Conservation (phyloP, 2,329 filamentous ascomycete genomes). For the Apiospora hydei region DNA sequence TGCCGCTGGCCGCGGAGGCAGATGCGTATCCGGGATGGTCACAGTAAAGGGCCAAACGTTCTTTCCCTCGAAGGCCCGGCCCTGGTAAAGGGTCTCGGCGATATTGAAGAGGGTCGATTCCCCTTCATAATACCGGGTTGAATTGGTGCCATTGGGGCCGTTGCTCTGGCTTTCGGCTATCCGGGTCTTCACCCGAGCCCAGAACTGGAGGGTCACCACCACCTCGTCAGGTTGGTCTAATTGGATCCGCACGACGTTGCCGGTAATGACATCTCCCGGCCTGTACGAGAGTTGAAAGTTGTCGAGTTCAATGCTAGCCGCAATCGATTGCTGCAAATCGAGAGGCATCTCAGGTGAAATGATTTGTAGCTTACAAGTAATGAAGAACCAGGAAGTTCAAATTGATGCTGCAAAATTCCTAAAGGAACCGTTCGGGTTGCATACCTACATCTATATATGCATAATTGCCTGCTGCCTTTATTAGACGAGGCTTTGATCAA, state of each 20-base stretch:
- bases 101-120: constrained; percentile 31
- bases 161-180: not conserved
- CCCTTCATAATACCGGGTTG: constrained; percentile 18
- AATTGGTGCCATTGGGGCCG: not conserved
- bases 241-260: constrained; percentile 24
- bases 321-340: constrained; percentile 23
- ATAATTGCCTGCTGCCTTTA: not conserved
- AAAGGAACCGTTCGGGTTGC: not conserved
- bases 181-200: constrained; percentile 15
- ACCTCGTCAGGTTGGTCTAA: constrained; percentile 13
- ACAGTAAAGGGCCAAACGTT: constrained; percentile 41
- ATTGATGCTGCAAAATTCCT: not conserved
- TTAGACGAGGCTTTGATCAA: constrained; percentile 1
- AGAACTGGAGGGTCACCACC: constrained; percentile 20
- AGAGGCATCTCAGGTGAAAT: constrained; percentile 5
- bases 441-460: not conserved
- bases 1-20: constrained; percentile 11
- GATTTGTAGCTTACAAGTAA: not conserved
- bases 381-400: not conserved
- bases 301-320: constrained; percentile 26
- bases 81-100: constrained; percentile 35
- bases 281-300: constrained; percentile 25
- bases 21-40: constrained; percentile 34
- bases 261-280: constrained; percentile 24
- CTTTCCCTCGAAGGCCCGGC: constrained; percentile 19